Evolutionary conservation across 352 stramenopile genomes (phyloP), one percentile per base, ranked within the genome.

Genomic region (Phytophthora podocarpi): DNA sequence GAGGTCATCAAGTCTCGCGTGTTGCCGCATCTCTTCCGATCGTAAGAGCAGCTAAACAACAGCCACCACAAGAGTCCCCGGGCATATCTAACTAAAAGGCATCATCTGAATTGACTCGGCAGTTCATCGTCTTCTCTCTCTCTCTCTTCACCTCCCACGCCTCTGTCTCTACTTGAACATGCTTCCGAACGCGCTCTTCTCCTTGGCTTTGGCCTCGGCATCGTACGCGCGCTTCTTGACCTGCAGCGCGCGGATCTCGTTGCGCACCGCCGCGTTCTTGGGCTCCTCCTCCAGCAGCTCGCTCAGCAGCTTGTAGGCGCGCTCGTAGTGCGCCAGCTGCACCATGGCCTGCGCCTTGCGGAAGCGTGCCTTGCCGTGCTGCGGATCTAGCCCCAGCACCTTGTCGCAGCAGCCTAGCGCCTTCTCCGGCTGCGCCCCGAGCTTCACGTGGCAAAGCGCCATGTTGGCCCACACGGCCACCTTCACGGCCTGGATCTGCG

Each of bases 331-430:
- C 59, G 65, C 53, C 26, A 88, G 71, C 58, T 87, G 77, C 56
- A 61, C 63, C 50, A 92, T 70, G 42, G 82, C 82, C 64, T 93
- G 84, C 31, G 82, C 85, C 70, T 93, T 90, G 42, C 86, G 86
- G 73, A 95, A 92, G 16, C 76, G 77, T 23, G 84, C 86, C 65
- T 95, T 95, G 62, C 74, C 82, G 63, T 95, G 84, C 18, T 67
- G 55, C 6, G 68, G 64, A 28, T 93, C 74, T 16, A 87, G 58
- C n/a, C 61, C 75, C 39, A 95, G 68, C 49, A 93, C 83, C 32
- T 93, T 91, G 48, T 93, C 79, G 56, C 82, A 92, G 45, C 54
- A 76, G 65, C 79, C 69, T 28, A 93, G 30, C n/a, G 80, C 81
- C 46, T 76, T 78, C 12, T 82, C 73, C 11, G 72, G 56, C 35